Base-by-base conservation (phyloP, 2,329 filamentous ascomycete genomes). In the Fusarium zealandicum region DNA sequence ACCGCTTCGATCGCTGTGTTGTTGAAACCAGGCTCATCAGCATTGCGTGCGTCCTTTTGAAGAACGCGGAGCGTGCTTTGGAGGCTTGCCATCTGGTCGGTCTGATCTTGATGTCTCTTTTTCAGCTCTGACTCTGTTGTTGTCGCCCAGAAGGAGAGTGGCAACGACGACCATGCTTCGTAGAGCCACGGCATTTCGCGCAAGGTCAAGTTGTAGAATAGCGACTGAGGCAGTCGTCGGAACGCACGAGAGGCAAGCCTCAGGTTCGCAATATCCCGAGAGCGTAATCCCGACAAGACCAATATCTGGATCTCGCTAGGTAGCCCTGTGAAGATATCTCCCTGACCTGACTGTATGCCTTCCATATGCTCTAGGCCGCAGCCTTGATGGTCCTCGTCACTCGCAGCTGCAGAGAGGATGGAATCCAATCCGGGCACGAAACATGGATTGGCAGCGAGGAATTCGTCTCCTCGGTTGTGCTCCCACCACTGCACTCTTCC, bases 361-460 rank as follows among this genome's bases (percentile, higher is more conserved):
- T 7, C 31, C 6, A n/a, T 33, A 12, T 25, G 11, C 2, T 28
- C 33, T 4, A 51, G 5, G 6, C 43, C 17, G 3, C 18, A 25
- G 8, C 27, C 9, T 3, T 6, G 11, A 10, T 37, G n/a, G 5
- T n/a, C 6, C 0, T 16, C 8, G 3, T 31, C 40, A 17, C 36
- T 13, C 9, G 16, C 25, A 13, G 33, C 32, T 5, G 45, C 46
- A 3, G 33, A 14, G 1, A 66, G 13, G 2, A 67, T 14, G 6
- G 20, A 3, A 1, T 52, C 41, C 3, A 61, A 17, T 0, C 49
- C 48, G 3, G 59, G 61, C 5, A 65, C 41, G 5, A 57, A 47
- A 32, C 64, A 66, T 4, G 64, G 64, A 7, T 66, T 66, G 12
- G 64, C 64, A 11, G 16, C 64, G 13, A 66, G 30, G 8, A 43